Conservation (phyloP, 495 filamentous ascomycete genomes). For the Viridothelium virens region DNA sequence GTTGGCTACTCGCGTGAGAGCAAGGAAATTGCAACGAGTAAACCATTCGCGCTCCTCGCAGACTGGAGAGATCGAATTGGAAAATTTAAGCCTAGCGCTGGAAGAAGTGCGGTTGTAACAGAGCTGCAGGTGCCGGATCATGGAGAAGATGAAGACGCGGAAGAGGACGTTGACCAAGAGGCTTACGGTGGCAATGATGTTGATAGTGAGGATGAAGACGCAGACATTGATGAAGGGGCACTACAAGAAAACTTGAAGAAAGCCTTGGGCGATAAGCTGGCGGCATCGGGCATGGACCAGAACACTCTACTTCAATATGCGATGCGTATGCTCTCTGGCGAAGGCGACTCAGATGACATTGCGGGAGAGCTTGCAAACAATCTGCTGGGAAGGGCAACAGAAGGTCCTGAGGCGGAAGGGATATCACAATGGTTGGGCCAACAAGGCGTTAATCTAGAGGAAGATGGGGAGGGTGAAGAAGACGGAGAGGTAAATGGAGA, state of each 20-base stretch:
- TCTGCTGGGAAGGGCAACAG: conserved; percentile 26
- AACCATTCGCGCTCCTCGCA: conserved; percentile 29
- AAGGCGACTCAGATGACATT: conserved; percentile 31
- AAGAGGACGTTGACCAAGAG: conserved; percentile 13
- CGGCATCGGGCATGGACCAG: conserved; percentile 29
- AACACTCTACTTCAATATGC: conserved; percentile 30
- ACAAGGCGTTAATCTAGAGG: conserved; percentile 25
- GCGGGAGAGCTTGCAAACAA: conserved; percentile 28
- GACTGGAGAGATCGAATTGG: conserved; percentile 30
- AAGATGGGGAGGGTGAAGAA: conserved; percentile 14
- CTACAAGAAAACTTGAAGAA: conserved; percentile 29
- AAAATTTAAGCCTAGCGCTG: conserved; percentile 9
- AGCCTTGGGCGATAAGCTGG: conserved; percentile 25
- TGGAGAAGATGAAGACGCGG: conserved; percentile 12
- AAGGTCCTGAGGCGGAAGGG: conserved; percentile 18
- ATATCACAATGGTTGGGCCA: conserved; percentile 24
- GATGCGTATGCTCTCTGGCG: conserved; percentile 29
- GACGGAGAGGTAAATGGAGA: conserved; percentile 23
- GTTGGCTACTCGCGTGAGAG: background rate
- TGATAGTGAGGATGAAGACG: conserved; percentile 14
- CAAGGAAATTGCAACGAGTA: background rate
- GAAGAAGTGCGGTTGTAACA: background rate
- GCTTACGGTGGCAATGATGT: conserved; percentile 14
- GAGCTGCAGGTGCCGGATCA: conserved; percentile 11
- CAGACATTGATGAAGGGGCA: background rate